Conservation (phyloP, 371 early-diverging fungal species). For the Mortierella sp. region DNA sequence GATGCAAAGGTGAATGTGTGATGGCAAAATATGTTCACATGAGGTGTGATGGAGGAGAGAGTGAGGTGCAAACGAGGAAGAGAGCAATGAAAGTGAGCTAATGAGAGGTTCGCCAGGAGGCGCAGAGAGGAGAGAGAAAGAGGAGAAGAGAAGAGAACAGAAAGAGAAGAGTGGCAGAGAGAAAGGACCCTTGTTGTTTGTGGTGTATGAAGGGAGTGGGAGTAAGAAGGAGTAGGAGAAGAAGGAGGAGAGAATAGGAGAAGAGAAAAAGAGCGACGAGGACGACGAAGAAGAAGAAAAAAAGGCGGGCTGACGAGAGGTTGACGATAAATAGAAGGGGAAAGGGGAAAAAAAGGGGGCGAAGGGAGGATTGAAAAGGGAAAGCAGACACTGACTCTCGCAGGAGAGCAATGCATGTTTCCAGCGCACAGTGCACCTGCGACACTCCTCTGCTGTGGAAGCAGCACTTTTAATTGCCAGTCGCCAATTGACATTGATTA, state of each 20-base stretch:
- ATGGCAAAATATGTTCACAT: neutral
- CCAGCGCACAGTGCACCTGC: no score
- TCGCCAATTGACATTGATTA: no score
- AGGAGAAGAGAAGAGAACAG: neutral
- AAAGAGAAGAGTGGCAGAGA: no score
- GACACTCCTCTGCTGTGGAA: no score
- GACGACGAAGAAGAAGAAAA: neutral
- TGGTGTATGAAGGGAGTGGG: neutral
- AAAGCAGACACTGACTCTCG: no score
- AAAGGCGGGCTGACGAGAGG: neutral
- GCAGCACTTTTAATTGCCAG: no score
- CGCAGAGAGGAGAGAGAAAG: neutral
- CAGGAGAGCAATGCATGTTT: no score
- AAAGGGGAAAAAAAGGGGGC: neutral
- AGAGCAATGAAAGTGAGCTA: no score
- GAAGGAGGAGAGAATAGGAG: neutral
- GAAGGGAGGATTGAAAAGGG: no score
- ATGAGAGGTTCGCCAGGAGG: neutral
- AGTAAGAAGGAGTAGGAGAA: neutral
- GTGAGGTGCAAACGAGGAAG: neutral
- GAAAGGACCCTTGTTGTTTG: neutral
- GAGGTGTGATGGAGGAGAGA: neutral
- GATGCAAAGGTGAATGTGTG: neutral
- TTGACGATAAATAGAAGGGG: neutral
- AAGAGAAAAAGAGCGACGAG: neutral